Percentiles rank a stretch among this genome's conserved stretches.
phyloP scores from a whole-genome alignment of 177 flowering plant genomes.

The Vitis hybrid region DNA sequence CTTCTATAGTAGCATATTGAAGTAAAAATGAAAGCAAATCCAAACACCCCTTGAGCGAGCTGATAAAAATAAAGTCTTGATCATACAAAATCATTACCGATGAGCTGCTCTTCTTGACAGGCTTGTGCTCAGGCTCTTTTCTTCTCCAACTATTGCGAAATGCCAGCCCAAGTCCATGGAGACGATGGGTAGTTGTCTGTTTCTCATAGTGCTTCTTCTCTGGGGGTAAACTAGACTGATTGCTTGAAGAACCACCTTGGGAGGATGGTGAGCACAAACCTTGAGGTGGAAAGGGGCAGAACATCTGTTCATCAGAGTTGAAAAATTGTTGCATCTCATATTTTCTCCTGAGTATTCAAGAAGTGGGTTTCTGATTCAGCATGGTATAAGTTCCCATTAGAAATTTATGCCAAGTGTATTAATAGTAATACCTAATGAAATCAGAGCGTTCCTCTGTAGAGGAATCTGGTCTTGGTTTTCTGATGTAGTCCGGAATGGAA shows the following conservation, averaged over 20 bases:
- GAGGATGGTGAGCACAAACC: slow-evolving; percentile 21
- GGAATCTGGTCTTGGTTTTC: slow-evolving; percentile 76
- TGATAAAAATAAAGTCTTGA: background rate
- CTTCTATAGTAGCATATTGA: too few species aligned
- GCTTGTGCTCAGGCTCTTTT: slow-evolving; percentile 54
- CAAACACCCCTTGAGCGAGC: background rate
- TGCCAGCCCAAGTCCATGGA: slow-evolving; percentile 57
- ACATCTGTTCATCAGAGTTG: slow-evolving; percentile 21
- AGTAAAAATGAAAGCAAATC: background rate
- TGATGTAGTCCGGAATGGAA: slow-evolving; percentile 42
- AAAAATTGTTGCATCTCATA: slow-evolving; percentile 78
- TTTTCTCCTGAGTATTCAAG: slow-evolving; percentile 67
- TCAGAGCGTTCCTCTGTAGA: slow-evolving; percentile 72
- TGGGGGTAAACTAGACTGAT: slow-evolving; percentile 12
- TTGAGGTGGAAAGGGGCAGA: slow-evolving; percentile 39
- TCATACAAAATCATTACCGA: slow-evolving; percentile 36
- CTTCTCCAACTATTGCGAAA: slow-evolving; percentile 91
- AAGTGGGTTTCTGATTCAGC: slow-evolving; percentile 6
- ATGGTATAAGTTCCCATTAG: slow-evolving; percentile 9
- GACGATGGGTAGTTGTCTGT: slow-evolving; percentile 46
- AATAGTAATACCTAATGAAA: slow-evolving; percentile 64
- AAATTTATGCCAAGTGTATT: background rate
- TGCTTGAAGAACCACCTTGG: slow-evolving; percentile 15
- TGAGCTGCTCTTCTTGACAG: slow-evolving; percentile 47
- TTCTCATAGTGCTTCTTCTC: slow-evolving; percentile 57